Percentiles rank a stretch among this genome's conserved stretches.
These are phyloP conservation scores for Exophiala aquamarina DNA, from an alignment of 2,329 filamentous ascomycete species.

Conservation along the genomic window DNA sequence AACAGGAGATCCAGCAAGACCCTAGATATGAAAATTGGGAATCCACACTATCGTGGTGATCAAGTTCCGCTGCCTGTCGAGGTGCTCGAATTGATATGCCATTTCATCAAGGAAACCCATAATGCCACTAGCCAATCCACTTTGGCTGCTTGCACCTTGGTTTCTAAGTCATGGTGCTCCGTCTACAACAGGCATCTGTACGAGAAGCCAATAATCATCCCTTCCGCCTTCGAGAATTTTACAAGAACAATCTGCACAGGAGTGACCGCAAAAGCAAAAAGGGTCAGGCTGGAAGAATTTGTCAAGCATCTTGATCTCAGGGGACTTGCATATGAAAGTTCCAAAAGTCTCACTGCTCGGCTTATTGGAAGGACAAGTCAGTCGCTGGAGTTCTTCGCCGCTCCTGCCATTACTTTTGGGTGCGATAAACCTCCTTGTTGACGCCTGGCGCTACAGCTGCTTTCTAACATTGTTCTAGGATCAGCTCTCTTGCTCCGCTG, in stretches of 20 bases:
- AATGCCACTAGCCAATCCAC: conserved; percentile 40
- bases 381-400: conserved; percentile 54
- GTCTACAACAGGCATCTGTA: conserved; percentile 55
- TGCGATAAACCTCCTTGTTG: conserved; percentile 31
- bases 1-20: neutral
- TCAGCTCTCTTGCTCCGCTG: conserved; percentile 58
- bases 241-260: conserved; percentile 55
- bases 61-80: conserved; percentile 22
- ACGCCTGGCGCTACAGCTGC: neutral
- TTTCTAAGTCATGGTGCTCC: conserved; percentile 58
- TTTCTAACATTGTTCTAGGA: conserved; percentile 15
- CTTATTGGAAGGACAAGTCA: conserved; percentile 55
- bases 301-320: conserved; percentile 56
- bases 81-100: conserved; percentile 18
- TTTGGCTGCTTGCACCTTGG: conserved; percentile 53
- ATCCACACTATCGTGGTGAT: conserved; percentile 16
- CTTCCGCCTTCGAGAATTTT: conserved; percentile 55
- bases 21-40: conserved; percentile 22
- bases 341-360: conserved; percentile 57
- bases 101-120: conserved; percentile 4
- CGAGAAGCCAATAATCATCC: conserved; percentile 48
- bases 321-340: conserved; percentile 58
- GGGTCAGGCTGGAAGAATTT: conserved; percentile 40
- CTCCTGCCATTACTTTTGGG: conserved; percentile 59
- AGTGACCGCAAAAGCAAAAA: conserved; percentile 41